Evolutionary conservation across 306 rosid genomes (phyloP).

Genomic region (Begonia masoniana): DNA sequence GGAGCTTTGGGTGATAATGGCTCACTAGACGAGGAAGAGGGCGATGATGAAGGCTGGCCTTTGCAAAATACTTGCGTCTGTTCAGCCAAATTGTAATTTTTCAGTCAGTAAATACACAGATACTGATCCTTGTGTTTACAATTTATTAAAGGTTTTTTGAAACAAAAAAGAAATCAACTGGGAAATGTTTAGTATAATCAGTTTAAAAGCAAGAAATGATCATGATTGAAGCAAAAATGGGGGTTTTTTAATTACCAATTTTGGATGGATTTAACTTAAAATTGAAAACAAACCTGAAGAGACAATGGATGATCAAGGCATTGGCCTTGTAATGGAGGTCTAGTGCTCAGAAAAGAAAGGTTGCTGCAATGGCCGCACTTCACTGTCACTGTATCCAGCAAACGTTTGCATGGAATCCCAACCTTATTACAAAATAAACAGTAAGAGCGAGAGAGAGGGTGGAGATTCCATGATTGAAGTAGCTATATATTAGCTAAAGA

Average conservation of each 20-base stretch:
- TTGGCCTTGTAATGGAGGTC: slow-evolving; percentile 59
- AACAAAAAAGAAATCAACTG: too few species aligned
- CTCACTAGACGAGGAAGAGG: slow-evolving; percentile 48
- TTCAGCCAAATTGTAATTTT: too few species aligned
- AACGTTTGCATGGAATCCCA: slow-evolving; percentile 87
- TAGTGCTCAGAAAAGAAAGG: slow-evolving; percentile 83
- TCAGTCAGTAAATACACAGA: too few species aligned
- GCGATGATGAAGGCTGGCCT: slow-evolving; percentile 43
- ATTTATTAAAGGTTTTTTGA: too few species aligned
- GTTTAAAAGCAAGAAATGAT: too few species aligned
- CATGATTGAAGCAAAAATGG: too few species aligned
- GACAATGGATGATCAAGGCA: slow-evolving; percentile 47
- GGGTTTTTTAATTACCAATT: not conserved
- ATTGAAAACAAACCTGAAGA: slow-evolving; percentile 42
- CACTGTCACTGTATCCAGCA: slow-evolving; percentile 89
- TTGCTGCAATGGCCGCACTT: slow-evolving; percentile 97
- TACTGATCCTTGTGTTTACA: too few species aligned
- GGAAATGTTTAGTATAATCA: too few species aligned
- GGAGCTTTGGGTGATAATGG: slow-evolving; percentile 76
- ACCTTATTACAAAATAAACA: slow-evolving; percentile 31
- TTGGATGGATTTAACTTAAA: not conserved
- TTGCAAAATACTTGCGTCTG: slow-evolving; percentile 49
- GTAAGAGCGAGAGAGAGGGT: not conserved
- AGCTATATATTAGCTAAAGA: too few species aligned
- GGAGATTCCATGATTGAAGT: too few species aligned